phyloP scores from a whole-genome alignment of 306 rosid genomes.

The Rosa lucieae region DNA sequence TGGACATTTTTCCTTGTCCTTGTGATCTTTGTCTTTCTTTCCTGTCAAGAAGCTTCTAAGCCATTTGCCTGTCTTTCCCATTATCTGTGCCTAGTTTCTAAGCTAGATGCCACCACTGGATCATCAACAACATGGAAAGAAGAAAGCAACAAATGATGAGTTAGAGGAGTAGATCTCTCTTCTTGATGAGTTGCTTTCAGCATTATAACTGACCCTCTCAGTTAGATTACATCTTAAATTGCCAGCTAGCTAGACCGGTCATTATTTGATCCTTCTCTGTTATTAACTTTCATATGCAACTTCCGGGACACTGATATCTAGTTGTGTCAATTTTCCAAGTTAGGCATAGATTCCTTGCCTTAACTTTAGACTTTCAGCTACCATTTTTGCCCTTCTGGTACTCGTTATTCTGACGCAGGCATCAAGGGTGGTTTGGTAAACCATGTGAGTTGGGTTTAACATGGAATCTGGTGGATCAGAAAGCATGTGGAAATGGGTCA shows the following conservation, averaged over 20 bases:
- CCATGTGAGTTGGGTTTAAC: not conserved
- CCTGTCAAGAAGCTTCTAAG: conserved; percentile 65
- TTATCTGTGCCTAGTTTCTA: conserved; percentile 34
- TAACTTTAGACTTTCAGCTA: conserved; percentile 15
- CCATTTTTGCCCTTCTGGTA: conserved; percentile 28
- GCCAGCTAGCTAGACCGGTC: conserved; percentile 30
- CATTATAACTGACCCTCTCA: conserved; percentile 22
- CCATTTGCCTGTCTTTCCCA: conserved; percentile 94
- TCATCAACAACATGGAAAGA: conserved; percentile 31
- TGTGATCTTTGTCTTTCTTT: conserved; percentile 53
- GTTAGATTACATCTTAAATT: conserved; percentile 20
- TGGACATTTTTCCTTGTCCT: conserved; percentile 43
- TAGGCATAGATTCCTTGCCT: conserved; percentile 41
- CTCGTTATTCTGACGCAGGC: not conserved
- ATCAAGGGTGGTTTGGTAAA: conserved; percentile 44
- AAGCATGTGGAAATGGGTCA: conserved; percentile 51
- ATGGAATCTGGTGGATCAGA: conserved; percentile 46
- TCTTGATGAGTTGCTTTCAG: conserved; percentile 36
- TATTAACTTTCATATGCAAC: conserved; percentile 20
- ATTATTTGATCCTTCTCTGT: conserved; percentile 19
- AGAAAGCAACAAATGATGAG: conserved; percentile 41
- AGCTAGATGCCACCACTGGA: conserved; percentile 26
- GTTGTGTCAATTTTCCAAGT: conserved; percentile 28
- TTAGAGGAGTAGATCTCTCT: conserved; percentile 34
- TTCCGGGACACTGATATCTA: conserved; percentile 18